A percentile compares a stretch with the other conserved stretches of the same genome.
These are phyloP conservation scores for Adansonia rubrostipa DNA, from an alignment of 441 rosid genomes.

Conservation along the genomic window DNA sequence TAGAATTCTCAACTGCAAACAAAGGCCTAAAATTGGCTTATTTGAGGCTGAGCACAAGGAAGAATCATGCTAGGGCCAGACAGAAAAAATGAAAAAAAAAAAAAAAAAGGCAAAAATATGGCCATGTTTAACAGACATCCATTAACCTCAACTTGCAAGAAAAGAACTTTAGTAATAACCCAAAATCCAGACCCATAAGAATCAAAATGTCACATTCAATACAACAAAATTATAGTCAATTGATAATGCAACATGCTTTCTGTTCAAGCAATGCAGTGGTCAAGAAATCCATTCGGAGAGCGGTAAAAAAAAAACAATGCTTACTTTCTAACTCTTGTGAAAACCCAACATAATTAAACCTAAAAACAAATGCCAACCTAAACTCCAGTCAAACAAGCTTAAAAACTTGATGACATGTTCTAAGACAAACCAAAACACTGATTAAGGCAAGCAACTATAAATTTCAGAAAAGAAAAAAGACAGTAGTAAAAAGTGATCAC, in stretches of 20 bases:
- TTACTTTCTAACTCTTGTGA: neutral
- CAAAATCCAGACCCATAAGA: conserved; percentile 24
- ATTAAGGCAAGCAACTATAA: conserved; percentile 27
- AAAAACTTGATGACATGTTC: conserved; percentile 2
- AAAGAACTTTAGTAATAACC: conserved; percentile 7
- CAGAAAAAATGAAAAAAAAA: conserved; percentile 38
- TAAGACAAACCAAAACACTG: conserved; percentile 27
- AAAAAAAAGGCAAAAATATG: conserved; percentile 37
- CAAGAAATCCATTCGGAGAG: conserved; percentile 24
- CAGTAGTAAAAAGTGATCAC: conserved; percentile 15
- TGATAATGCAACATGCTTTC: conserved; percentile 34
- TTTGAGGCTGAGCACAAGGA: conserved; percentile 46
- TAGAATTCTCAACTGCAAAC: conserved; percentile 29
- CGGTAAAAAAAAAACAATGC: neutral
- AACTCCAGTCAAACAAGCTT: conserved; percentile 17
- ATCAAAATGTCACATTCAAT: conserved; percentile 41
- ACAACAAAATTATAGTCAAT: conserved; percentile 25
- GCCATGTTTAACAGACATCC: conserved; percentile 41
- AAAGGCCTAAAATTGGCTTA: conserved; percentile 25
- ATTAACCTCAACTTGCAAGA: conserved; percentile 51
- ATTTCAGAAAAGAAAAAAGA: conserved; percentile 20
- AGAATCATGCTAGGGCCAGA: conserved; percentile 48
- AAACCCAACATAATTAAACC: neutral
- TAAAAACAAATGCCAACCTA: neutral
- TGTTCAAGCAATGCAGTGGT: conserved; percentile 8